A percentile compares a stretch with the other conserved stretches of the same genome.
Evolutionary conservation across 352 stramenopile genomes (phyloP).

Genomic region (Globisporangium perplexum): DNA sequence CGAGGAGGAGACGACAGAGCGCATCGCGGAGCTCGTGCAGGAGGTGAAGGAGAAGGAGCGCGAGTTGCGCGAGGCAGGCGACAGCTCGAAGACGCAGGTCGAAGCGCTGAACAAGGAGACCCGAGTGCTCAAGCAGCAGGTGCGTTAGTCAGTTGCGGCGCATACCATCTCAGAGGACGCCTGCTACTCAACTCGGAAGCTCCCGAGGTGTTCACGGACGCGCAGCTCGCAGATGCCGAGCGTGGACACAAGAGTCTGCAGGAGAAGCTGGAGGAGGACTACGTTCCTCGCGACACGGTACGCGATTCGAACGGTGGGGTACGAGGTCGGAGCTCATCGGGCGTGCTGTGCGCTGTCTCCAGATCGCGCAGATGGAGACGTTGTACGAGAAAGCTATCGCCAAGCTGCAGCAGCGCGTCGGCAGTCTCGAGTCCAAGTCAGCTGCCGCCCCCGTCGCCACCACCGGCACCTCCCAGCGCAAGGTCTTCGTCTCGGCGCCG

Average conservation of each 20-base stretch:
- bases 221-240: slow-evolving; percentile 29
- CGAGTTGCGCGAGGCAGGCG: slow-evolving; percentile 19
- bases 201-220: neutral
- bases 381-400: slow-evolving; percentile 65
- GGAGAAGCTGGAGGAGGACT: slow-evolving; percentile 43
- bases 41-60: slow-evolving; percentile 48
- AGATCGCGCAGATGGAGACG: slow-evolving; percentile 73
- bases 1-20: slow-evolving; percentile 50
- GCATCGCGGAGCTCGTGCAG: slow-evolving; percentile 58
- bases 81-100: slow-evolving; percentile 14
- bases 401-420: slow-evolving; percentile 64
- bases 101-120: slow-evolving; percentile 25
- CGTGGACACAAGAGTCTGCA: slow-evolving; percentile 25
- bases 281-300: slow-evolving; percentile 47
- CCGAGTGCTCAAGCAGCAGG: slow-evolving; percentile 29
- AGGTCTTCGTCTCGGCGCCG: slow-evolving; percentile 11
- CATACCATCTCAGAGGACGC: no score
- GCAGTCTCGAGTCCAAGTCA: slow-evolving; percentile 43
- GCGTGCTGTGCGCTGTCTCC: neutral
- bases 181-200: no score
- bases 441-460: neutral
- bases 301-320: neutral
- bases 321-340: no score
- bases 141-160: no score
- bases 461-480: slow-evolving; percentile 9